A percentile compares a stretch with the other conserved stretches of the same genome.
Conservation (phyloP, 305 asterid genomes). For the Solanum chacoense region DNA sequence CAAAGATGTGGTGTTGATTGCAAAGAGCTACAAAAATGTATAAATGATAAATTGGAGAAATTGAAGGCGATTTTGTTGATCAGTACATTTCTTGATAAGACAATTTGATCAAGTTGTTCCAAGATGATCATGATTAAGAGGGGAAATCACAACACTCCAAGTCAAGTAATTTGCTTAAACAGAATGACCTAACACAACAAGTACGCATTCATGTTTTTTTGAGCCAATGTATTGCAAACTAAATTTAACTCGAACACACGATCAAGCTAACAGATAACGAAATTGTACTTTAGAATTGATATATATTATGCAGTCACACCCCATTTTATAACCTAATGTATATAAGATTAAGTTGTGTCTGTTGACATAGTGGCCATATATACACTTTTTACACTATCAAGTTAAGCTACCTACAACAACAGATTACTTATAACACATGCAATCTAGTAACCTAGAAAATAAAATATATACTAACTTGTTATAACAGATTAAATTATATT, state of each 20-base stretch:
- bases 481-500: neutral
- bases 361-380: neutral
- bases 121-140: neutral
- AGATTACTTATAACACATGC: neutral
- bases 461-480: neutral
- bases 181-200: neutral
- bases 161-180: too few species aligned
- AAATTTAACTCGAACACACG: neutral
- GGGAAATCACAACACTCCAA: neutral
- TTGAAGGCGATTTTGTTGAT: constrained; percentile 19
- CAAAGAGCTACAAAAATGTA: constrained; percentile 19
- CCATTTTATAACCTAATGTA: neutral
- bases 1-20: constrained; percentile 1
- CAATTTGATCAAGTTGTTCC: constrained; percentile 1
- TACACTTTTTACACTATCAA: neutral
- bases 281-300: neutral
- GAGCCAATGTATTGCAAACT: neutral
- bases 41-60: constrained; percentile 15
- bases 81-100: constrained; percentile 7
- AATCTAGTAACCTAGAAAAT: neutral
- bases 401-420: neutral
- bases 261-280: neutral
- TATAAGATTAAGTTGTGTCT: neutral
- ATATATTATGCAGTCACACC: neutral
- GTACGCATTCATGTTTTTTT: neutral